These are phyloP conservation scores for Hygrocybe coccinea DNA, from an alignment of 768 basidiomycete species.

Conservation along the genomic window DNA sequence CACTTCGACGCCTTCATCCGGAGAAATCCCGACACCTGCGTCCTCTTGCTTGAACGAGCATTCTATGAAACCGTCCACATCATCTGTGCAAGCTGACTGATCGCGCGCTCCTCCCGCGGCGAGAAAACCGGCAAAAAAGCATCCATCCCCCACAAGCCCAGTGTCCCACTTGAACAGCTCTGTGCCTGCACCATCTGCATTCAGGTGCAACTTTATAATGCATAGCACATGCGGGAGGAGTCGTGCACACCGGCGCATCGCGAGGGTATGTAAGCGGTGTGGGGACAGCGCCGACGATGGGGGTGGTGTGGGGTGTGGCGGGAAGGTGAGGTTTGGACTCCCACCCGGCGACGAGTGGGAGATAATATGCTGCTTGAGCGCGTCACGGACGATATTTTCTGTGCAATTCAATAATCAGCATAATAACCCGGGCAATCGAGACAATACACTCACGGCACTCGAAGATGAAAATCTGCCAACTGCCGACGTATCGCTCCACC, in stretches of 20 bases:
- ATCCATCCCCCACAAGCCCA: constrained; percentile 81
- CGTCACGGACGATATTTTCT: constrained; percentile 86
- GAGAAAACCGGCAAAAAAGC: constrained; percentile 79
- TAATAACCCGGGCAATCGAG: constrained; percentile 3
- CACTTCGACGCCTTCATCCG: constrained; percentile 45
- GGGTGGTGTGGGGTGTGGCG: constrained; percentile 32
- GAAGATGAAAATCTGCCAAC: constrained; percentile 92
- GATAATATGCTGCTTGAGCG: constrained; percentile 57
- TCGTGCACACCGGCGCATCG: constrained; percentile 46
- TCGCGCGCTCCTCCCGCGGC: constrained; percentile 58
- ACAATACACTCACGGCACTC: constrained; percentile 64
- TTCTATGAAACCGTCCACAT: constrained; percentile 2
- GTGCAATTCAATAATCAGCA: not conserved
- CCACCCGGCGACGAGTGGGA: constrained; percentile 19
- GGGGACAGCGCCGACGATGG: constrained; percentile 43
- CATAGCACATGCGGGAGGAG: constrained; percentile 48
- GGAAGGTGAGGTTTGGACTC: constrained; percentile 24
- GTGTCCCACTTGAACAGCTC: constrained; percentile 82
- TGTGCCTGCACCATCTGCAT: constrained; percentile 27
- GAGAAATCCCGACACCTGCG: constrained; percentile 23
- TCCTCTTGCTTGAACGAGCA: constrained; percentile 11
- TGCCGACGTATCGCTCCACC: constrained; percentile 66
- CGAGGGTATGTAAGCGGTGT: constrained; percentile 45
- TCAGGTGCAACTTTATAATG: constrained; percentile 49
- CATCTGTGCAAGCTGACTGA: constrained; percentile 21